Base-by-base conservation (phyloP, 1,284 basidiomycete species). In the Malassezia globosa region DNA sequence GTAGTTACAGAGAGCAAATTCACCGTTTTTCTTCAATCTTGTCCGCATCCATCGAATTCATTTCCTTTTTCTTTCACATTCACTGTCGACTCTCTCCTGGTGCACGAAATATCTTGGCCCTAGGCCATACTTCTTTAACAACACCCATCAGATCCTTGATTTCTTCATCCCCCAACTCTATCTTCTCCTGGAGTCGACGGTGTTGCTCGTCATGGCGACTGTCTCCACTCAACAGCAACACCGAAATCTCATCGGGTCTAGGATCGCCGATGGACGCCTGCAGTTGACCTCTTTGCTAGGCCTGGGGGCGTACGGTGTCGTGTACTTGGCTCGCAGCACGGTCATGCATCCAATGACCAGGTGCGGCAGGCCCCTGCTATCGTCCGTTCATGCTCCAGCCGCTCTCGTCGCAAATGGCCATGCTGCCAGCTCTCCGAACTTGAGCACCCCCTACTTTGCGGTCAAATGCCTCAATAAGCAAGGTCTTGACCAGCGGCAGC, bases 241-340 rank as follows among this genome's bases (percentile, higher is more conserved):
- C 52, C 61, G 59, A 49, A 73, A 74, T 60, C 63, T 75, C 36
- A 61, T 74, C 42, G 74, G 74, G 25, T 64, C 69, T 48, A 55
- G 59, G 38, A 72, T 75, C 51, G 73, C 73, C 54, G 65, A 73
- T 46, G 70, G 66, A 18, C 60, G 72, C 3, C 80, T 95, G 55
- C 82, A 90, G 75, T 84, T 95, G 63, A 81, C 88, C 63, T 82
- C 86, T 64, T 80, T 92, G 47, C 81, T 97, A 46, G 92, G 92
- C 44, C 80, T 87, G 44, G 92, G 92, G 37, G 89, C 89, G 21
- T 96, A 95, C 72, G 92, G 92, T 54, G 84, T 94, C 63, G 90
- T 95, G 41, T 96, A 95, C 74, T 84, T 70, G 25, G 69, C 69
- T 1, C 62, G 66, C 23, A 67, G 69, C 40, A 19, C 31, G 19